Evolutionary conservation across 371 early-diverging fungal genomes (phyloP).

Genomic region (Circinella umbellata): DNA sequence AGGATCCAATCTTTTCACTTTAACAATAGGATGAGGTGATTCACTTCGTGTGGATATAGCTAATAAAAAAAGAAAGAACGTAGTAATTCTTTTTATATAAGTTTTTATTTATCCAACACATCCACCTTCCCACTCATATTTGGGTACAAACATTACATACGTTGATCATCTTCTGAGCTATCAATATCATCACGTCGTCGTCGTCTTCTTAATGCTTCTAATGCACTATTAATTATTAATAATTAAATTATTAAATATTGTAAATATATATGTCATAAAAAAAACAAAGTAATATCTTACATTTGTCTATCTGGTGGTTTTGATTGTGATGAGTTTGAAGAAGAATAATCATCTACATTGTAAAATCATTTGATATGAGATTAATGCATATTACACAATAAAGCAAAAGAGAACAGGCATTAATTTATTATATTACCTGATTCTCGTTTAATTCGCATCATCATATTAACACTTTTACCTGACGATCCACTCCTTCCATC

Average conservation of each 20-base stretch:
- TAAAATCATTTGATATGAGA: neutral
- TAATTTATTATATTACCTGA: conserved; percentile 19
- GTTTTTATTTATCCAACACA: too few relatives aligned
- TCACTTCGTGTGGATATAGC: conserved; percentile 21
- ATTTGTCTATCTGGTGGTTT: conserved; percentile 38
- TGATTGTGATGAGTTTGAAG: neutral
- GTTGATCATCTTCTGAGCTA: conserved; percentile 25
- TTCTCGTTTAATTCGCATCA: conserved; percentile 41
- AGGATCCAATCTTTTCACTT: conserved; percentile 33
- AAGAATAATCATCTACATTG: conserved; percentile 4
- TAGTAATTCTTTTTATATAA: too few relatives aligned
- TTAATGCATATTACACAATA: neutral
- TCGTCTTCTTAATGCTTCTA: conserved; percentile 30
- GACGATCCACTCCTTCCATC: conserved; percentile 12
- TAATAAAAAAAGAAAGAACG: neutral
- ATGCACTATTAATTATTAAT: conserved; percentile 17
- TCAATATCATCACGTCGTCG: conserved; percentile 35
- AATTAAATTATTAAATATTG: neutral
- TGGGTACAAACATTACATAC: neutral
- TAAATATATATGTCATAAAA: neutral
- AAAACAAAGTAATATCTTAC: conserved; percentile 27
- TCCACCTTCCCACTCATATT: too few relatives aligned
- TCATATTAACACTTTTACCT: conserved; percentile 32
- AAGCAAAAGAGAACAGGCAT: neutral
- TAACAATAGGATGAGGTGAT: conserved; percentile 30